Base-by-base conservation (phyloP, 2,329 filamentous ascomycete species). In the Penicillium aurantiogriseum region DNA sequence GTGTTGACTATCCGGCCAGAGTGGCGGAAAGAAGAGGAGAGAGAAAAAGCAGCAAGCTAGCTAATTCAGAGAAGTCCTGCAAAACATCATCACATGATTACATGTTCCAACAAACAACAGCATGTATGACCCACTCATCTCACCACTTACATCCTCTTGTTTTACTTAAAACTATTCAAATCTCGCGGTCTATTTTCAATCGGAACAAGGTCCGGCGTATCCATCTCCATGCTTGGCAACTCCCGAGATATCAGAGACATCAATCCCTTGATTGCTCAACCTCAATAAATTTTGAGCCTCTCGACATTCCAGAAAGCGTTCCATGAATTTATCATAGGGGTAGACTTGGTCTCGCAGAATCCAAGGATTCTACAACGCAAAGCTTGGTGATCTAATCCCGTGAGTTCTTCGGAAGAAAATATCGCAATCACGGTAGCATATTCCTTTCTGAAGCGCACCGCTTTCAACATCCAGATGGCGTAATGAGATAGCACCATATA, bases 121-220 rank as follows among this genome's bases (percentile, higher is more conserved):
- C 6, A 23, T 23, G 19, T 13, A 13, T 23, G 39, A 23, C 21
- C 4, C 17, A 38, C 17, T 38, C 21, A 23, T 3, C 3, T 23
- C 13, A 13, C 19, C 5, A 33, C 3, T 33, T 33, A 13, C 0
- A 13, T 13, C 11, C 10, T 33, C 11, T 33, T 21, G 4, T 23
- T 23, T 13, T 40, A 40, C 19, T 40, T 13, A 23, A 23, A 42
- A 4, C 40, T 5, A 25, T 25, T 2, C 13, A 15, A 17, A 11
- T 11, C 2, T 13, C 9, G n/a, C 21, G 40, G 5, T 3, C 7
- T 43, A 43, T 17, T 21, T 10, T 2, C 1, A 6, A 11, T 11
- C 5, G 8, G 2, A 19, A 5, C 9, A 1, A 19, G 11, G 3
- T 9, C 5, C 11, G 1, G 9, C 3, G 0, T 23, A 35, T 3